Evolutionary conservation across 441 rosid genomes (phyloP).

Genomic region (Adansonia madagascariensis): DNA sequence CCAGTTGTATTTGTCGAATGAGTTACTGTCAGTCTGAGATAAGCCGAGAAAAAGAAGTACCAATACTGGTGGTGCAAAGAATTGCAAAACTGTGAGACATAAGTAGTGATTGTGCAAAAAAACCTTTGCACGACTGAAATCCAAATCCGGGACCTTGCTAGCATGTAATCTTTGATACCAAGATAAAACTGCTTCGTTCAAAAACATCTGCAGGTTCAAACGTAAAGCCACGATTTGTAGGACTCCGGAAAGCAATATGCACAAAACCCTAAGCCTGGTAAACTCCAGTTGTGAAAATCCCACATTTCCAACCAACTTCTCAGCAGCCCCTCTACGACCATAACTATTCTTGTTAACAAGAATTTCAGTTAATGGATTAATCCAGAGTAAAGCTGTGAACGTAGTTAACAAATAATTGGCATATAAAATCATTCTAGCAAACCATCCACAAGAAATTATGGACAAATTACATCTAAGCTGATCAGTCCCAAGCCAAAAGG

Average conservation of each 20-base stretch:
- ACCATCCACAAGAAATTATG: slow-evolving; percentile 79
- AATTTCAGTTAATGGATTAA: slow-evolving; percentile 66
- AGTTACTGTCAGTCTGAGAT: slow-evolving; percentile 56
- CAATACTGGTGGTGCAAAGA: slow-evolving; percentile 62
- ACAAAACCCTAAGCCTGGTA: slow-evolving; percentile 51
- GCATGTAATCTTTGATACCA: slow-evolving; percentile 95
- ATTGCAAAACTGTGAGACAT: slow-evolving; percentile 77
- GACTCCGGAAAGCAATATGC: slow-evolving; percentile 57
- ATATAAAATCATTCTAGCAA: slow-evolving; percentile 62
- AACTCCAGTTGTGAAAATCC: slow-evolving; percentile 58
- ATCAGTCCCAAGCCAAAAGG: slow-evolving; percentile 94
- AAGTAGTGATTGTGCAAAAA: slow-evolving; percentile 87
- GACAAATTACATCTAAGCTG: slow-evolving; percentile 64
- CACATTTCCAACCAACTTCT: slow-evolving; percentile 56
- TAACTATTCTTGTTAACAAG: slow-evolving; percentile 41
- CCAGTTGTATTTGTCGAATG: slow-evolving; percentile 42
- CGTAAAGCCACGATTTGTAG: slow-evolving; percentile 67
- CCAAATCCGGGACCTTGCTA: slow-evolving; percentile 82
- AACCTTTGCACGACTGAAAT: slow-evolving; percentile 87
- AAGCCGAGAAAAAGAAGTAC: slow-evolving; percentile 66
- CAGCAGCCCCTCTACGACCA: slow-evolving; percentile 34
- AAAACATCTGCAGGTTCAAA: slow-evolving; percentile 78
- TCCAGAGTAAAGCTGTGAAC: slow-evolving; percentile 78
- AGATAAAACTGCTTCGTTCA: slow-evolving; percentile 87
- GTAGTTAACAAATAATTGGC: slow-evolving; percentile 45